phyloP scores from a whole-genome alignment of 352 stramenopile genomes.

The Phytophthora pinifolia region DNA sequence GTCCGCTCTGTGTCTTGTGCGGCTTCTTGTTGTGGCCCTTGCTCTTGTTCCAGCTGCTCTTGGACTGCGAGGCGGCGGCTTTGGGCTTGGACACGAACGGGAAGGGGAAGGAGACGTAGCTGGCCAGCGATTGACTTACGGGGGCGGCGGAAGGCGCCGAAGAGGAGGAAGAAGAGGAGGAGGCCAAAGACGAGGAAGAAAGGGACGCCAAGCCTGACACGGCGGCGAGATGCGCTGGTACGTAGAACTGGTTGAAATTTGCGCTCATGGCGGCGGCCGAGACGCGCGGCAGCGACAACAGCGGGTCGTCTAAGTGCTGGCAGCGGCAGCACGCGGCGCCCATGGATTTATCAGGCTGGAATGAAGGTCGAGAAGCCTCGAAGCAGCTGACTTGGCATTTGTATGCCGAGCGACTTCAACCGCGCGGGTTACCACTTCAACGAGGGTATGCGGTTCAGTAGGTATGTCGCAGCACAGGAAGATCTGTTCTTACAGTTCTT shows the following conservation, averaged over 20 bases:
- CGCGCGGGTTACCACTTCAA: slow-evolving; percentile 22
- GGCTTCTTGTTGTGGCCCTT: slow-evolving; percentile 21
- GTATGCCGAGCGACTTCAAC: slow-evolving; percentile 17
- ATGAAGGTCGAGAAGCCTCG: slow-evolving; percentile 13
- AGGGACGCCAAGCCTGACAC: neutral
- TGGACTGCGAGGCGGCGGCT: neutral
- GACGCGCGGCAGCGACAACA: slow-evolving; percentile 40
- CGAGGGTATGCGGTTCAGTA: slow-evolving; percentile 6
- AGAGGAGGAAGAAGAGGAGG: slow-evolving; percentile 12
- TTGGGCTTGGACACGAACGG: slow-evolving; percentile 56
- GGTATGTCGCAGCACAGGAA: neutral
- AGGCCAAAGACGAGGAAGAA: slow-evolving; percentile 7
- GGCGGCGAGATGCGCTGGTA: slow-evolving; percentile 13
- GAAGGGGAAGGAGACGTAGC: slow-evolving; percentile 81
- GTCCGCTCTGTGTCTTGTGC: slow-evolving; percentile 2
- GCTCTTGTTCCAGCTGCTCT: slow-evolving; percentile 16
- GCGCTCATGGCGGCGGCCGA: slow-evolving; percentile 28
- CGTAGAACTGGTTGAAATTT: slow-evolving; percentile 33
- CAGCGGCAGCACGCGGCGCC: slow-evolving; percentile 69
- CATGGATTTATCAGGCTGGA: slow-evolving; percentile 38
- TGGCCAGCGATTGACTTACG: slow-evolving; percentile 54
- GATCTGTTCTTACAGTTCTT: slow-evolving; percentile 3
- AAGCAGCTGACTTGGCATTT: slow-evolving; percentile 15
- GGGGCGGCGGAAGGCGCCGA: slow-evolving; percentile 7
- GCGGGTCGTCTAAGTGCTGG: slow-evolving; percentile 69